Evolutionary conservation across 768 basidiomycete species (phyloP), one percentile per base, ranked within the genome.

Genomic region (Lepiota venenata): DNA sequence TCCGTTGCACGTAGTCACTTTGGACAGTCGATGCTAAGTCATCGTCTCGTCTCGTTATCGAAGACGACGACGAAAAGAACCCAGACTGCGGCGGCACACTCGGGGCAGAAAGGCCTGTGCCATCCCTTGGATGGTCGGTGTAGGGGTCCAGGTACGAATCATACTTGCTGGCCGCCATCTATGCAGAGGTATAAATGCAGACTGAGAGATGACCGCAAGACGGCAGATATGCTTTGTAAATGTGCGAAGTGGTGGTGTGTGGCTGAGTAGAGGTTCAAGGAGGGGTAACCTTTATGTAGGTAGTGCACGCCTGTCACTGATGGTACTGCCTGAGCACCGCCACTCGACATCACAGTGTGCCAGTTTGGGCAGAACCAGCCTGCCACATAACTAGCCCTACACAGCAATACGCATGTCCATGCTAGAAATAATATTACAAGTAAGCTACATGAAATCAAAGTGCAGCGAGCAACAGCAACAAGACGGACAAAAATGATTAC

Each of bases 131-230:
- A 2, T 27, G 39, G 39, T 55, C 47, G n/a, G 46, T 42, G 29
- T 47, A 55, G 16, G 53, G 53, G 29, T 55, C 53, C 20, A 47
- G 42, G 36, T 55, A 55, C 12, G 47, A 47, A 32, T 47, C 25
- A 36, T 41, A 55, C 10, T 41, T 36, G 45, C 32, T 41, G 21
- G 46, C 12, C 39, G 46, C 12, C 39, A 55, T 47, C 38, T 39
- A 32, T 11, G 32, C 32, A 2, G 8, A 8, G 32, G 32, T 32
- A 32, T 32, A 32, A 4, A 32, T 32, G 32, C 10, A 32, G 8
- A 32, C 32, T 11, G 32, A 32, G 32, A 32, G 9, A 8, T 9
- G 9, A 8, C 32, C 32, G 32, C 32, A 32, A 8, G 8, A 32
- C 10, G 10, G 32, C 20, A 14, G 48, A 40, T 50, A 29, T 41